Base-by-base conservation (phyloP, 129 eudicot genomes). In the Flaveria linearis region DNA sequence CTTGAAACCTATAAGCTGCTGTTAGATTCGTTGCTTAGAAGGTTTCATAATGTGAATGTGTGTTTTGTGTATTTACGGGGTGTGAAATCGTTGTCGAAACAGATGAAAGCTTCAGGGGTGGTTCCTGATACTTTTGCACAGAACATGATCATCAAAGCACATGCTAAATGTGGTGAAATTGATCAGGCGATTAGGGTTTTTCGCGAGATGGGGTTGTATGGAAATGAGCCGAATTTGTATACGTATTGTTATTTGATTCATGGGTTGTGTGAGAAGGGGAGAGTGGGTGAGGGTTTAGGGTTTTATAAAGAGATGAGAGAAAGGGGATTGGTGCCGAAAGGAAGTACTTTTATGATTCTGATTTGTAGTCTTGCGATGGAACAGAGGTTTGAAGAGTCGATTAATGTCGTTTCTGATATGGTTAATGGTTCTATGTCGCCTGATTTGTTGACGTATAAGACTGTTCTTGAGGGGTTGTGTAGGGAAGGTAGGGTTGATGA, bases 191-290 rank as follows among this genome's bases (percentile, higher is more conserved):
- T 91, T 62, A 41, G 97, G 71, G 85, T 91, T 30, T 91, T 91
- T 57, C 85, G 85, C 4, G 98, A 94, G 53, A 91, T 94, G 98
- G 85, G 81, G 4, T 80, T 94, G 79, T 91, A 94, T 80, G 85
- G 85, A 2, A 88, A 91, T 33, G 96, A 87, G 66, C 91, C 98
- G 0, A 91, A 91, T 78, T 76, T 76, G 42, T 88, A 84, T 68
- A 91, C 87, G 0, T 94, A 85, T 63, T 86, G 97, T 78, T 91
- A 88, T 83, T 25, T 94, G 76, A 86, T 74, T 11, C 90, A 79
- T 47, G 98, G 96, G 25, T 68, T 87, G 71, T 94, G 98, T 81
- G 98, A 94, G 88, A 94, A 91, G 82, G 98, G 90, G 72, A 84
- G 92, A 73, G 91, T 88, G 72, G 80, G 68, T 76, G 86, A 78